A percentile compares a stretch with the other conserved stretches of the same genome.
phyloP scores from a whole-genome alignment of 2,329 filamentous ascomycete species.

The Cercospora sp. region DNA sequence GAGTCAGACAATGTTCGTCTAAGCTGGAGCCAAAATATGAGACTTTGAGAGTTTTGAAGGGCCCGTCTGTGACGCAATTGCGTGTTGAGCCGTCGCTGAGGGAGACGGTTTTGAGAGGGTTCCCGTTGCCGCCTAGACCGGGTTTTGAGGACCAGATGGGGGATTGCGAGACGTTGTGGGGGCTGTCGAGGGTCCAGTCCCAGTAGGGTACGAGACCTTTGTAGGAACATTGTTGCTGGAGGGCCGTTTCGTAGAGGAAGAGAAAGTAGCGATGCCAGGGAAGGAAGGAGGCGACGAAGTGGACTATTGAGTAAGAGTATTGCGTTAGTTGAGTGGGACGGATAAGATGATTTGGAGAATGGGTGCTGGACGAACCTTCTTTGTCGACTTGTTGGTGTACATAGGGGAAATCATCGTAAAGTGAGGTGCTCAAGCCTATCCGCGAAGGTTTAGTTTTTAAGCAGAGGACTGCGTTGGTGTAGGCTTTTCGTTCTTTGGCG shows the following conservation, averaged over 20 bases:
- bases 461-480: slow-evolving; percentile 37
- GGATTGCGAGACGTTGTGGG: neutral
- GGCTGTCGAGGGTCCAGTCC: slow-evolving; percentile 30
- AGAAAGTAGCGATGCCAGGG: slow-evolving; percentile 48
- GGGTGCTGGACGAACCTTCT: neutral
- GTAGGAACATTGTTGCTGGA: slow-evolving; percentile 47
- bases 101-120: too few relatives aligned
- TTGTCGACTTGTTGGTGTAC: neutral
- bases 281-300: slow-evolving; percentile 31
- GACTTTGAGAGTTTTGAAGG: slow-evolving; percentile 32
- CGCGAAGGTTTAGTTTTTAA: slow-evolving; percentile 32
- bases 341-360: too few relatives aligned
- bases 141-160: too few relatives aligned
- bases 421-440: slow-evolving; percentile 25
- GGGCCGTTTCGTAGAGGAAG: slow-evolving; percentile 46
- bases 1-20: too few relatives aligned
- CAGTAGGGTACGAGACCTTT: slow-evolving; percentile 37
- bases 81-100: neutral
- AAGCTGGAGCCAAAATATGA: slow-evolving; percentile 16
- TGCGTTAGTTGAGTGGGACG: too few relatives aligned
- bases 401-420: slow-evolving; percentile 24
- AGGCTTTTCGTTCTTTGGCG: slow-evolving; percentile 22
- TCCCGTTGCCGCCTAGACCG: too few relatives aligned
- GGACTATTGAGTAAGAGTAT: neutral
- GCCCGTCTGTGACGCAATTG: slow-evolving; percentile 32